These are phyloP conservation scores for Dichomitus squalens DNA, from an alignment of 1,284 basidiomycete species.

Conservation along the genomic window DNA sequence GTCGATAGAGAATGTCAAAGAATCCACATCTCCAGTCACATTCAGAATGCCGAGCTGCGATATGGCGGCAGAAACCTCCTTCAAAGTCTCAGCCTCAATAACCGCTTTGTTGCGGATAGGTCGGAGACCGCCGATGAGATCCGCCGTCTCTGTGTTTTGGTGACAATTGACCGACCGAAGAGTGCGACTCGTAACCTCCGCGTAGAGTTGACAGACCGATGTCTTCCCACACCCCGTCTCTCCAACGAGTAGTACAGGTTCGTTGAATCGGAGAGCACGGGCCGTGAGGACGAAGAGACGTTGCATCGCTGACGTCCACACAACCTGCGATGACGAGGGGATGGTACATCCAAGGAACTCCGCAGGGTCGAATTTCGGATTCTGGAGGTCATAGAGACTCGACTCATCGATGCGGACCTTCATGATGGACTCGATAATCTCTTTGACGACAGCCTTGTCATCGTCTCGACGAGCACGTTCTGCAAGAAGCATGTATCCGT, in stretches of 20 bases:
- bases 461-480: conserved; percentile 87
- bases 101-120: conserved; percentile 83
- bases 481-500: conserved; percentile 97
- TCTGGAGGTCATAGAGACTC: conserved; percentile 67
- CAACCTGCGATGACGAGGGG: conserved; percentile 56
- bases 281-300: conserved; percentile 86
- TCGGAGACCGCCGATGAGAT: conserved; percentile 92
- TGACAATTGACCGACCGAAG: conserved; percentile 92
- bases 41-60: conserved; percentile 40
- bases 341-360: conserved; percentile 59
- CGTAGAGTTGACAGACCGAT: conserved; percentile 92
- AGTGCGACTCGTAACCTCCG: conserved; percentile 63
- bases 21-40: conserved; percentile 35
- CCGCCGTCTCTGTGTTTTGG: conserved; percentile 99
- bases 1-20: conserved; percentile 41
- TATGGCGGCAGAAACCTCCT: conserved; percentile 46
- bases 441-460: conserved; percentile 89
- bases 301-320: conserved; percentile 95
- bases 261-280: conserved; percentile 86
- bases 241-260: conserved; percentile 96
- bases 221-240: conserved; percentile 99
- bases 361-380: conserved; percentile 44
- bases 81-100: conserved; percentile 47
- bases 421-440: conserved; percentile 91
- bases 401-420: conserved; percentile 82